These are phyloP conservation scores for Pestalotiopsis sp. DNA, from an alignment of 2,329 filamentous ascomycete species.

Conservation along the genomic window DNA sequence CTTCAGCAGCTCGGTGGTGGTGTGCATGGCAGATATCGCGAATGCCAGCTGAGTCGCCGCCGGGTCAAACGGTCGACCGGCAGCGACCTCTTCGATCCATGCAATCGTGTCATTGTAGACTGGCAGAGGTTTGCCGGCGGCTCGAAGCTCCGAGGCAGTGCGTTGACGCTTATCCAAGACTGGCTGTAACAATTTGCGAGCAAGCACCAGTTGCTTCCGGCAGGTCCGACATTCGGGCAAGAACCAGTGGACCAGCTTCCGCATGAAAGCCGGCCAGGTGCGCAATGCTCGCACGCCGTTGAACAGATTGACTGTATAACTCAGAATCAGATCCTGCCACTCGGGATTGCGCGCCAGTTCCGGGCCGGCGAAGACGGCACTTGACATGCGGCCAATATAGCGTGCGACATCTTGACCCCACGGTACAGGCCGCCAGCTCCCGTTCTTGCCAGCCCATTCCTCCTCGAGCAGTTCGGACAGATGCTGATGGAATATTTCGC, in stretches of 20 bases:
- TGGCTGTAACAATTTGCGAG: background rate
- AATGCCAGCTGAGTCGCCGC: background rate
- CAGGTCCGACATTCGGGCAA: background rate
- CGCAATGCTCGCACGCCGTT: background rate
- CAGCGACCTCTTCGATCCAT: background rate
- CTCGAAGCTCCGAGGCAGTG: too few relatives aligned
- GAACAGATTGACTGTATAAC: background rate
- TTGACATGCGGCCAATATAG: background rate
- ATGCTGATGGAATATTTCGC: background rate
- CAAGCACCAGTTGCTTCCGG: background rate
- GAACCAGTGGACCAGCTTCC: conserved; percentile 1
- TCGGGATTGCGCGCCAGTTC: background rate
- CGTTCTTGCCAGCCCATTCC: background rate
- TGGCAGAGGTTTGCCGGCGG: background rate
- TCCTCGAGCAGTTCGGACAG: background rate
- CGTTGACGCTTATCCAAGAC: background rate
- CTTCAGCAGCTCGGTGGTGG: conserved; percentile 2
- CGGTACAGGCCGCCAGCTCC: background rate
- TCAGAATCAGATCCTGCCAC: background rate
- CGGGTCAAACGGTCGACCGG: background rate
- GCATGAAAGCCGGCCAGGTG: background rate
- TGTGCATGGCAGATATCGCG: background rate
- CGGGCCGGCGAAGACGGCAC: background rate
- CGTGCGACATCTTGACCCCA: background rate
- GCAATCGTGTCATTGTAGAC: background rate